Conservation (phyloP, 1,139 yeast genomes). For the Protomyces arabidopsidicola region DNA sequence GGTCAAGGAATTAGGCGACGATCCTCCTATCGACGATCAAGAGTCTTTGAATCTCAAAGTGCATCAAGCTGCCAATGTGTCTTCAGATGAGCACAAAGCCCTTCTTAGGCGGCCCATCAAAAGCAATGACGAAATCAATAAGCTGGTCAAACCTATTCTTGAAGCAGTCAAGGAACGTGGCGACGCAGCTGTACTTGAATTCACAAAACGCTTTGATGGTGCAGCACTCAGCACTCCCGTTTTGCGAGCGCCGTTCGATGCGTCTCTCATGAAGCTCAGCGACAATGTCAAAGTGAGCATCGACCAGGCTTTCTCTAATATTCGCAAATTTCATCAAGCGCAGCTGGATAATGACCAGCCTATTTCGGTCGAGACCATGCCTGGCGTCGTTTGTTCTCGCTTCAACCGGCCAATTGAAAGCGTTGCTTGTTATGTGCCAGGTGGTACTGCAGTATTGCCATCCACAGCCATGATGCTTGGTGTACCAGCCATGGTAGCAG, state of each 20-base stretch:
- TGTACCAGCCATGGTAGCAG: constrained; percentile 98
- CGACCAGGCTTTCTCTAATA: constrained; percentile 82
- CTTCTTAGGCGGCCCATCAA: constrained; percentile 86
- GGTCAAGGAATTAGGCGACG: constrained; percentile 20
- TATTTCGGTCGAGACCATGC: constrained; percentile 83
- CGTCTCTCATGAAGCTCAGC: constrained; percentile 65
- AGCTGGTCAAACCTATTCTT: constrained; percentile 82
- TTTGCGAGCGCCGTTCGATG: constrained; percentile 79
- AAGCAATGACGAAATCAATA: constrained; percentile 85
- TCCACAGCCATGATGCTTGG: constrained; percentile 98
- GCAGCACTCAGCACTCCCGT: constrained; percentile 69
- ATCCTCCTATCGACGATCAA: constrained; percentile 20
- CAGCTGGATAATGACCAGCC: constrained; percentile 57
- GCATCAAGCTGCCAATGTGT: constrained; percentile 10
- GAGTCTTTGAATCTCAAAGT: constrained; percentile 21
- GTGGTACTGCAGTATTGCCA: constrained; percentile 97
- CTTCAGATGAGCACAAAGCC: constrained; percentile 44
- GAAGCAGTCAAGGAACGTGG: constrained; percentile 72
- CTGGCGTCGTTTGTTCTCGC: constrained; percentile 90
- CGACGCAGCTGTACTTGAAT: constrained; percentile 77
- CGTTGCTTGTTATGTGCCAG: constrained; percentile 95
- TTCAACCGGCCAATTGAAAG: constrained; percentile 91
- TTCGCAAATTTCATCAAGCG: constrained; percentile 88
- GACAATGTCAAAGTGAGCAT: constrained; percentile 78
- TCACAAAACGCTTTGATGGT: constrained; percentile 85